Conservation (phyloP, 2,329 filamentous ascomycete species). For the Trichoderma harzianum region DNA sequence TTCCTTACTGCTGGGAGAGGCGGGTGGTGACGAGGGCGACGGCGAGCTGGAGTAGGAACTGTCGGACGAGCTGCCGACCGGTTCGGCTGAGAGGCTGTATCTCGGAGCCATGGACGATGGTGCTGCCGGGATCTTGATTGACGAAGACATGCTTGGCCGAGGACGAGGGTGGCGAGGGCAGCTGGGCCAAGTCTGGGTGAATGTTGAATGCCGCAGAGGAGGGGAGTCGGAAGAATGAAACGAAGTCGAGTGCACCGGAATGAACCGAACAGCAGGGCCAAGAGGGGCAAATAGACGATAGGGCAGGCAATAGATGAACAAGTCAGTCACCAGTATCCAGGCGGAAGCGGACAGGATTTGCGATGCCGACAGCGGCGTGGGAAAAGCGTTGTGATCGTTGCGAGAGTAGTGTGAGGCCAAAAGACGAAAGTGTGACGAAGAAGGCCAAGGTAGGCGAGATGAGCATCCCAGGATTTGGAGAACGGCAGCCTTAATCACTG, state of each 20-base stretch:
- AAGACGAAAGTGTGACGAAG: constrained; percentile 17
- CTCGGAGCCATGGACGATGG: constrained; percentile 33
- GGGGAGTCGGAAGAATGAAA: not conserved
- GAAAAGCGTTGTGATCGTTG: constrained; percentile 27
- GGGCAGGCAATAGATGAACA: not conserved
- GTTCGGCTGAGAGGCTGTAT: constrained; percentile 43
- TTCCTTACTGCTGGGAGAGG: constrained; percentile 46
- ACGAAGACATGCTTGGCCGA: constrained; percentile 56
- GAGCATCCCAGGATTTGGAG: constrained; percentile 4
- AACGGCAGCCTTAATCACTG: not conserved
- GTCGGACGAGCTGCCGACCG: constrained; percentile 44
- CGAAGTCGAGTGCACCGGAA: not conserved
- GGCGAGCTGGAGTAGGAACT: constrained; percentile 40
- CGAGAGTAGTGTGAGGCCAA: constrained; percentile 10
- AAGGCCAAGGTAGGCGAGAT: constrained; percentile 10
- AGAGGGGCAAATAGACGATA: not conserved
- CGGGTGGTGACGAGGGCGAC: constrained; percentile 57
- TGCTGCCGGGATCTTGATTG: constrained; percentile 62
- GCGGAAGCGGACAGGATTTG: not conserved
- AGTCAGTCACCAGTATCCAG: not conserved
- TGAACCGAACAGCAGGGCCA: not conserved
- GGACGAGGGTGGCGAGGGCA: constrained; percentile 1
- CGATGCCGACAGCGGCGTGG: not conserved
- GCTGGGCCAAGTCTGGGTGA: constrained; percentile 13
- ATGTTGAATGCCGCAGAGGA: constrained; percentile 2